These are phyloP conservation scores for Besnoitia besnoiti DNA, from an alignment of 169 alveolate species.

Conservation along the genomic window DNA sequence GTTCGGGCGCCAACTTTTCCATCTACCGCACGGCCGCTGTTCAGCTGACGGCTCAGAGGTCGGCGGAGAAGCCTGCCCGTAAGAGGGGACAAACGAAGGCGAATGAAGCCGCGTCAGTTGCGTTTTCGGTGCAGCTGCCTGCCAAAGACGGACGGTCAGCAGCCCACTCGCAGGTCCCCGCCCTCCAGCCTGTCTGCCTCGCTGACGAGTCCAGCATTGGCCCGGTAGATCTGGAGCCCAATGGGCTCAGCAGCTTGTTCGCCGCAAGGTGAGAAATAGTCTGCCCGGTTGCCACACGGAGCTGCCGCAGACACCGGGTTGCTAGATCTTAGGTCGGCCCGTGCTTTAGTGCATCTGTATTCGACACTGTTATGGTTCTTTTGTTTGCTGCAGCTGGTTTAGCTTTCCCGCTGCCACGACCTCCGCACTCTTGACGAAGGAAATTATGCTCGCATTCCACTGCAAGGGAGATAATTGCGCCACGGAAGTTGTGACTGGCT, in stretches of 20 bases:
- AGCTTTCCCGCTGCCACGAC: not conserved
- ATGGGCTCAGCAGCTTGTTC: not conserved
- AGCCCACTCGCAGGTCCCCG: not conserved
- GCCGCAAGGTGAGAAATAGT: not conserved
- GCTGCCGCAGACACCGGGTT: no score
- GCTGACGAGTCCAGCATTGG: not conserved
- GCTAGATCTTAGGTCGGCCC: no score
- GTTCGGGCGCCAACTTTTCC: not conserved
- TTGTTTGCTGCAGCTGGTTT: conserved; percentile 15
- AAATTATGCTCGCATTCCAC: not conserved
- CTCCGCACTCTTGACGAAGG: not conserved
- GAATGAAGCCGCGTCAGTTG: not conserved
- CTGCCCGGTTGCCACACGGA: no score
- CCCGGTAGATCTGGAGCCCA: not conserved
- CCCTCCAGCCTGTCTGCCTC: conserved; percentile 8
- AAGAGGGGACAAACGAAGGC: not conserved
- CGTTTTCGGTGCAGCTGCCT: not conserved
- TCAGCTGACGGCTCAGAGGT: not conserved
- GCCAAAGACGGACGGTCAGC: not conserved
- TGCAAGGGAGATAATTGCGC: not conserved
- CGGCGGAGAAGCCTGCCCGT: not conserved
- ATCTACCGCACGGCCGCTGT: not conserved
- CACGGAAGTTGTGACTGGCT: not conserved
- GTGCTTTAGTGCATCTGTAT: not conserved
- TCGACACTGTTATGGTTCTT: not conserved